Evolutionary conservation across 2,329 filamentous ascomycete genomes (phyloP).

Genomic region (Fusarium redolens): DNA sequence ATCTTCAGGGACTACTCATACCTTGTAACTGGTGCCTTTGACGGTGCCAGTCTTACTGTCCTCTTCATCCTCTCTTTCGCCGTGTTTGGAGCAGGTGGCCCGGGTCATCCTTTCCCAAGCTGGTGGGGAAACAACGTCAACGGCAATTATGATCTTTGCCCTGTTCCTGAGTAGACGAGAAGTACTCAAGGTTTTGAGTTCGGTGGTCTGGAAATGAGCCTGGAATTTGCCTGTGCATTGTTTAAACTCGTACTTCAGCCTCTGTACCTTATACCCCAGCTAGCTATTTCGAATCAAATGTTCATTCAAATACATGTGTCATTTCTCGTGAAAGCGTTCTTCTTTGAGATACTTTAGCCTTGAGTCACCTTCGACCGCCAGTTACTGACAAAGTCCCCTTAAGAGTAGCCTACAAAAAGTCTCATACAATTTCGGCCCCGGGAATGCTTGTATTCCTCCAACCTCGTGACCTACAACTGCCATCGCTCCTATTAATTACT

Average conservation of each 20-base stretch:
- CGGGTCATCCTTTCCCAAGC: constrained; percentile 57
- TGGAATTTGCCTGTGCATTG: not conserved
- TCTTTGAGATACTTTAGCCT: too few relatives aligned
- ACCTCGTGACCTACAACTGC: too few relatives aligned
- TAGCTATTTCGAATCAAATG: not conserved
- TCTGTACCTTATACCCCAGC: not conserved
- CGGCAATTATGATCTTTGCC: constrained; percentile 62
- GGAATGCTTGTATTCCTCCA: not conserved
- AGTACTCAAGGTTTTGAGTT: accelerated
- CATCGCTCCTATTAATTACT: too few relatives aligned
- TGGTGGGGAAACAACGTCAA: constrained; percentile 67
- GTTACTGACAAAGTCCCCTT: too few relatives aligned
- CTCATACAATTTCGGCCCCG: not conserved
- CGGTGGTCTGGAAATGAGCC: not conserved
- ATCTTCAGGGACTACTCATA: constrained; percentile 67
- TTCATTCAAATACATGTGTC: not conserved
- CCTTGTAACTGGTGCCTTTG: constrained; percentile 63
- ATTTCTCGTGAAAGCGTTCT: not conserved
- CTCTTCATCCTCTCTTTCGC: constrained; percentile 67
- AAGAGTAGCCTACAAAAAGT: not conserved
- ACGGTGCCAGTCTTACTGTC: constrained; percentile 60
- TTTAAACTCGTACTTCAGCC: not conserved
- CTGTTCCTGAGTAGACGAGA: constrained; percentile 46
- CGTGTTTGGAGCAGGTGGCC: constrained; percentile 63
- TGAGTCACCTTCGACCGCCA: too few relatives aligned